Percentiles rank a stretch among this genome's conserved stretches.
Conservation (phyloP, 1,284 basidiomycete genomes). For the Ustilago trichophora region DNA sequence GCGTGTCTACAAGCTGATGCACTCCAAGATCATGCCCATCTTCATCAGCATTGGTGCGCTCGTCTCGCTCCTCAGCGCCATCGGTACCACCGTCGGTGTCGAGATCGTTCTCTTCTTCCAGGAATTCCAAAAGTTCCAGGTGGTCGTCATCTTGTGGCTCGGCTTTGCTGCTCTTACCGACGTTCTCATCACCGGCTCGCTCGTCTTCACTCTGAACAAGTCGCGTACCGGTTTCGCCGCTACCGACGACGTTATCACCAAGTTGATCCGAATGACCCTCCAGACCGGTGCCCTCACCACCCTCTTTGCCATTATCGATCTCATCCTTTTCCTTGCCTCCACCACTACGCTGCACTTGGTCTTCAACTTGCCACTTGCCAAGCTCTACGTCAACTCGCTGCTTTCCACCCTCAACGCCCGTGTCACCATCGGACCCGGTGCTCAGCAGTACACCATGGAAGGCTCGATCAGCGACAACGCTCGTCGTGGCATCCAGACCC, state of each 20-base stretch:
- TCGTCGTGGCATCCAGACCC: constrained; percentile 28
- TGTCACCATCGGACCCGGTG: constrained; percentile 24
- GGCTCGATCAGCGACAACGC: constrained; percentile 39
- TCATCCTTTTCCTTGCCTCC: constrained; percentile 56
- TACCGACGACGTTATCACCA: constrained; percentile 61
- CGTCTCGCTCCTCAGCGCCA: constrained; percentile 48
- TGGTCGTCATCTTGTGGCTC: constrained; percentile 61
- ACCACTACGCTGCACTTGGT: constrained; percentile 56
- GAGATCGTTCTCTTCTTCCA: constrained; percentile 46
- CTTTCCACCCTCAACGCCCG: constrained; percentile 63
- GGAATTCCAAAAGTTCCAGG: constrained; percentile 60
- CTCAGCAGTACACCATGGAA: constrained; percentile 48
- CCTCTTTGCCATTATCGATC: constrained; percentile 55
- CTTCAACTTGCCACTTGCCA: constrained; percentile 61
- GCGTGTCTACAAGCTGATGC: constrained; percentile 58
- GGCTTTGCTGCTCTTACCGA: constrained; percentile 57
- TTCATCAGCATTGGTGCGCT: constrained; percentile 37
- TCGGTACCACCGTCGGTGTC: constrained; percentile 59
- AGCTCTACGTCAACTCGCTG: constrained; percentile 64
- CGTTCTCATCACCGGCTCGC: constrained; percentile 51
- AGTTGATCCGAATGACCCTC: constrained; percentile 57
- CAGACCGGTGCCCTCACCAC: constrained; percentile 61
- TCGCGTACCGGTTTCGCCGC: constrained; percentile 60
- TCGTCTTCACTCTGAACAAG: constrained; percentile 58
- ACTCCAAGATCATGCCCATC: constrained; percentile 47